Evolutionary conservation across 139 green algal species (phyloP).

Genomic region (Coccomyxa sp.): DNA sequence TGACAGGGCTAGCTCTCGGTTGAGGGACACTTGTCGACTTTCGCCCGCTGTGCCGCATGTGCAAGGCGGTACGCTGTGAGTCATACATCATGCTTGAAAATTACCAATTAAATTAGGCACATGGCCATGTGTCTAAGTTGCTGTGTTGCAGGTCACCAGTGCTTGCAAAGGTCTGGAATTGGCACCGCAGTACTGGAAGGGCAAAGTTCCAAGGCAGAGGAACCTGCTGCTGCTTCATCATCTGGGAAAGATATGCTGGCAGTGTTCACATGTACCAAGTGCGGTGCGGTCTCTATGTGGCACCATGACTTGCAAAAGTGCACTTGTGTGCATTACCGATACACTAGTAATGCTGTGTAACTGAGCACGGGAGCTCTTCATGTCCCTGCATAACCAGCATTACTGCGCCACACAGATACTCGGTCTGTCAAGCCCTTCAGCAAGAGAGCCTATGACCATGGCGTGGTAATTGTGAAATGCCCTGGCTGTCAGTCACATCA

Average conservation of each 20-base stretch:
- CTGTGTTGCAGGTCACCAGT: too few species aligned
- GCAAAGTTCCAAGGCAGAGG: background rate
- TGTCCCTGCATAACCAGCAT: background rate
- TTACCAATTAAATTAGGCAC: too few species aligned
- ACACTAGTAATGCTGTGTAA: background rate
- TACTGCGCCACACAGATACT: constrained; percentile 24
- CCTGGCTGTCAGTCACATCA: constrained; percentile 50
- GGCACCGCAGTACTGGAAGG: too few species aligned
- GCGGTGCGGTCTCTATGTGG: constrained; percentile 3
- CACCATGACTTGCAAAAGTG: background rate
- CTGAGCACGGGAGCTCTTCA: background rate
- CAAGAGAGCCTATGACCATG: constrained; percentile 42
- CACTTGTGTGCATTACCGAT: too few species aligned
- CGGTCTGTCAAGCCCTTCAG: constrained; percentile 53
- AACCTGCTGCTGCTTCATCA: background rate
- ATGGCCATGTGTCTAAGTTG: too few species aligned
- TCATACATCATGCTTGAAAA: too few species aligned
- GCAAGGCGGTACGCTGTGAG: too few species aligned
- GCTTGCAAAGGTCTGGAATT: too few species aligned
- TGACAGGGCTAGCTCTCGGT: too few species aligned
- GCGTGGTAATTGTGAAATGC: constrained; percentile 63
- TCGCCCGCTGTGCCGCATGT: too few species aligned
- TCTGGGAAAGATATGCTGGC: constrained; percentile 12
- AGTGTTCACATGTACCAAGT: constrained; percentile 37
- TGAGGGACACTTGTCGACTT: too few species aligned